Evolutionary conservation across 352 stramenopile genomes (phyloP).

Genomic region (Albugo candida): DNA sequence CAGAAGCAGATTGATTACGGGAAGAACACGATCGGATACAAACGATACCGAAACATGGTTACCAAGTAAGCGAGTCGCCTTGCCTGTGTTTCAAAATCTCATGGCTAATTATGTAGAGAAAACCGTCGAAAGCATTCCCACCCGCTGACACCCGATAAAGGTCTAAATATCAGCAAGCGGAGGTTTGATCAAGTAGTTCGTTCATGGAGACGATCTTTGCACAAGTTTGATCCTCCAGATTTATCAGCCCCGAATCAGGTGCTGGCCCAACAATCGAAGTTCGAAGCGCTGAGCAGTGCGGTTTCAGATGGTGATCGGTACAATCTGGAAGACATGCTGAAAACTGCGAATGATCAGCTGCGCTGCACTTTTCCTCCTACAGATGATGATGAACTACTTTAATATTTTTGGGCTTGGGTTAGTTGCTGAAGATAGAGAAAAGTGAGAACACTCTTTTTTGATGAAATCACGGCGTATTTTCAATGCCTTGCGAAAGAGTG

Average conservation of each 20-base stretch:
- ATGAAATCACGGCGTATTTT: constrained; percentile 59
- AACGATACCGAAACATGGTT: constrained; percentile 52
- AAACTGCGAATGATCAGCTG: no score
- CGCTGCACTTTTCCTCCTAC: no score
- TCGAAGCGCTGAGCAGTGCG: background rate
- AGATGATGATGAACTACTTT: no score
- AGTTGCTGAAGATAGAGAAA: background rate
- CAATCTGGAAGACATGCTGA: no score
- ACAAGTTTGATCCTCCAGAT: constrained; percentile 63
- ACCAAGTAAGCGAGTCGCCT: constrained; percentile 16
- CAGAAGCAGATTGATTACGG: constrained; percentile 87
- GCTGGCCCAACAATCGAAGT: background rate
- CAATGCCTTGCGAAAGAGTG: constrained; percentile 53
- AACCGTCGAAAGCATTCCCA: constrained; percentile 26
- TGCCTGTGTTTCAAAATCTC: background rate
- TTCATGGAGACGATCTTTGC: constrained; percentile 58
- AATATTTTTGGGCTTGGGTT: background rate
- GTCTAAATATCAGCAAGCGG: constrained; percentile 52
- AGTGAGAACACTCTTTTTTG: constrained; percentile 3
- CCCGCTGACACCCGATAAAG: constrained; percentile 68
- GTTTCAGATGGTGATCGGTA: background rate
- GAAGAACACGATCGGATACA: constrained; percentile 85
- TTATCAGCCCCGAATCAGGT: constrained; percentile 6
- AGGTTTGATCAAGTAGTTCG: constrained; percentile 61
- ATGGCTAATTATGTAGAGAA: constrained; percentile 10